A percentile compares a stretch with the other conserved stretches of the same genome.
Evolutionary conservation across 2,329 filamentous ascomycete species (phyloP).

Genomic region (Sordariomycetes sp.): DNA sequence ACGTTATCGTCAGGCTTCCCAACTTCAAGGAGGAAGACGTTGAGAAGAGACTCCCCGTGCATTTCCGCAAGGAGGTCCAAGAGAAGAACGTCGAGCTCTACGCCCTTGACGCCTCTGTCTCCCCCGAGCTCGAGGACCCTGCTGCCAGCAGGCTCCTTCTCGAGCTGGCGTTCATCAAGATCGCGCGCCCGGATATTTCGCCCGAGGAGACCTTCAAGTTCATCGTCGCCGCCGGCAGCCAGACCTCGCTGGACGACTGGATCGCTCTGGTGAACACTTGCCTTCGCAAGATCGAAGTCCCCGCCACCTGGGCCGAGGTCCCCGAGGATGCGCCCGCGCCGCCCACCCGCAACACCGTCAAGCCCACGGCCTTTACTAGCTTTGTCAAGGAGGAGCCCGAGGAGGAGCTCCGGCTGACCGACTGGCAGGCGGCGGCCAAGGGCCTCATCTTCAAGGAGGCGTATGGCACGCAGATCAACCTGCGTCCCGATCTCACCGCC

Average conservation of each 20-base stretch:
- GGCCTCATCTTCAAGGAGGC: slow-evolving; percentile 90
- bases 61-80: slow-evolving; percentile 60
- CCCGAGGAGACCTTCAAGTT: slow-evolving; percentile 56
- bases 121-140: slow-evolving; percentile 55
- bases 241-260: slow-evolving; percentile 38
- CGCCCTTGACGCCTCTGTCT: slow-evolving; percentile 61
- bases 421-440: slow-evolving; percentile 80
- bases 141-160: slow-evolving; percentile 57
- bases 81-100: slow-evolving; percentile 62
- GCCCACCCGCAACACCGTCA: slow-evolving; percentile 52
- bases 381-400: slow-evolving; percentile 71
- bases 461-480: slow-evolving; percentile 59
- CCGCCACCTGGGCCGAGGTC: slow-evolving; percentile 68
- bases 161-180: slow-evolving; percentile 74
- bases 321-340: slow-evolving; percentile 33
- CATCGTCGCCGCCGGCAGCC: slow-evolving; percentile 42
- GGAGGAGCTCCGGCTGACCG: slow-evolving; percentile 50
- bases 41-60: slow-evolving; percentile 71
- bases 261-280: slow-evolving; percentile 43
- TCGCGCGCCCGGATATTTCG: slow-evolving; percentile 58
- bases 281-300: slow-evolving; percentile 64
- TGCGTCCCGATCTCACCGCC: slow-evolving; percentile 77
- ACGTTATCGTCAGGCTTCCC: slow-evolving; percentile 64
- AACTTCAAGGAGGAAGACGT: slow-evolving; percentile 79
- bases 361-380: slow-evolving; percentile 69